Evolutionary conservation across 495 filamentous ascomycete species (phyloP).

Genomic region (Tuber melanosporum): DNA sequence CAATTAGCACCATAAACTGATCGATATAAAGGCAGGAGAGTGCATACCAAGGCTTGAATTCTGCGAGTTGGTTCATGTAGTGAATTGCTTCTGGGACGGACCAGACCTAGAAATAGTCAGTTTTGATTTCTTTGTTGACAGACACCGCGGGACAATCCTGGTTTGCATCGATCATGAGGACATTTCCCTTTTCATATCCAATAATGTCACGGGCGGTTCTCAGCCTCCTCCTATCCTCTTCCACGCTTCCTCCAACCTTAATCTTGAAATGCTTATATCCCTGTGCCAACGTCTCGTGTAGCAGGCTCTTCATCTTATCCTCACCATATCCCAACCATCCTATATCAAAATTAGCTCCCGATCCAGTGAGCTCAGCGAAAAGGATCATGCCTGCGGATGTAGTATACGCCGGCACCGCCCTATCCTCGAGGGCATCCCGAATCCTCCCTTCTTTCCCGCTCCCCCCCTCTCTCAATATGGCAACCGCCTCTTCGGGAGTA

Average conservation of each 20-base stretch:
- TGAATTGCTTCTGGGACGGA: constrained; percentile 83
- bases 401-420: constrained; percentile 83
- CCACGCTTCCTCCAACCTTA: constrained; percentile 71
- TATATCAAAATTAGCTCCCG: background rate
- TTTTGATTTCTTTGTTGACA: constrained; percentile 39
- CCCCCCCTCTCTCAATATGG: constrained; percentile 58
- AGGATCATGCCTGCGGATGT: constrained; percentile 58
- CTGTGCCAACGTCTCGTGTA: constrained; percentile 63
- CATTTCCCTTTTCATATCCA: constrained; percentile 77
- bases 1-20: background rate
- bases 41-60: constrained; percentile 71
- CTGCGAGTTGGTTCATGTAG: constrained; percentile 74
- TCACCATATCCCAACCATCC: constrained; percentile 89
- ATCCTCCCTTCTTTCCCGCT: constrained; percentile 60
- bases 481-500: constrained; percentile 74
- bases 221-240: constrained; percentile 62
- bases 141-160: constrained; percentile 46
- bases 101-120: constrained; percentile 53
- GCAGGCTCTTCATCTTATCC: constrained; percentile 68
- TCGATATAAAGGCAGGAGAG: background rate
- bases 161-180: constrained; percentile 93
- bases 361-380: background rate
- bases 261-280: constrained; percentile 89
- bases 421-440: constrained; percentile 59
- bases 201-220: constrained; percentile 72